These are phyloP conservation scores for Quercus mongolica DNA, from an alignment of 306 rosid species.

Conservation along the genomic window DNA sequence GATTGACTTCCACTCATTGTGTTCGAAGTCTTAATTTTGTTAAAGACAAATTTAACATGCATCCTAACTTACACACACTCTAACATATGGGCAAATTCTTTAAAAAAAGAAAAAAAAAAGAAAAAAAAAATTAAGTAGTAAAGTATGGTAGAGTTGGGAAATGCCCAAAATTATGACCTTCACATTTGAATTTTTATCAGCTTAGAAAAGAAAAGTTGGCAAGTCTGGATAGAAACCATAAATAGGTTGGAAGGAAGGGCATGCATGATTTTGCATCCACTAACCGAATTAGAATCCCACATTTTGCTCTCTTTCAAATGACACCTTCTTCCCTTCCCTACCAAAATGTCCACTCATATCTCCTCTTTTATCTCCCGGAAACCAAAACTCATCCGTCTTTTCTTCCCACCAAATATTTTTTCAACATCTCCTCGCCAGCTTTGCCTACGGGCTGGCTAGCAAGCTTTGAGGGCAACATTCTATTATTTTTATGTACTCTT, in stretches of 20 bases:
- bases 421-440: background rate
- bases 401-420: background rate
- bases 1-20: too few relatives aligned
- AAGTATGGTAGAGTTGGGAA: too few relatives aligned
- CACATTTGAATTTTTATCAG: too few relatives aligned
- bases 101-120: too few relatives aligned
- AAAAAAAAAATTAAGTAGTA: too few relatives aligned
- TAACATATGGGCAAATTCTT: too few relatives aligned
- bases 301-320: slow-evolving; percentile 12
- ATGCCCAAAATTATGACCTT: too few relatives aligned
- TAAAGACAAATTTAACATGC: too few relatives aligned
- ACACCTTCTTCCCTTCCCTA: background rate
- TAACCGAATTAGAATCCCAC: slow-evolving; percentile 7
- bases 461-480: background rate
- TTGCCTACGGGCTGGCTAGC: background rate
- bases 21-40: too few relatives aligned
- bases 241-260: slow-evolving; percentile 1
- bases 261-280: background rate
- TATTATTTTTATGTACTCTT: background rate
- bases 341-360: slow-evolving; percentile 31
- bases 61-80: too few relatives aligned
- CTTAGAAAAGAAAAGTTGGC: too few relatives aligned
- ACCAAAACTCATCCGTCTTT: slow-evolving; percentile 4
- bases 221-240: slow-evolving; percentile 8
- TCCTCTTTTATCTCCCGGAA: slow-evolving; percentile 40